phyloP scores from a whole-genome alignment of 2,329 filamentous ascomycete species.

The Tolypocladium tropicale region DNA sequence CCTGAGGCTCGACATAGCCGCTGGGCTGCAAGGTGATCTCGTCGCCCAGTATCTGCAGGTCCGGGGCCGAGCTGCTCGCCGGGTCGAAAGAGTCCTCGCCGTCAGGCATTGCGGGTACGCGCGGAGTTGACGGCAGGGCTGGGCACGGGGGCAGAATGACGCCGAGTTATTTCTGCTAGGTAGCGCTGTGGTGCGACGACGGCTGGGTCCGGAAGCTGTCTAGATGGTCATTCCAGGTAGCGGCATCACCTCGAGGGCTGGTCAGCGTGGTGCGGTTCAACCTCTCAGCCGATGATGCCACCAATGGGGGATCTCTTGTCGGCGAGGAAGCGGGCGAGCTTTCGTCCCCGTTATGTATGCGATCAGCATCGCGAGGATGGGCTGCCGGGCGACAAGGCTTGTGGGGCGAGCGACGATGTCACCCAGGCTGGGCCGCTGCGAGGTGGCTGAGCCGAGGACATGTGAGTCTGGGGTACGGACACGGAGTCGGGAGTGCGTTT shows the following conservation, averaged over 20 bases:
- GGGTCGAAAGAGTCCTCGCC: conserved; percentile 18
- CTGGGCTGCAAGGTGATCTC: conserved; percentile 65
- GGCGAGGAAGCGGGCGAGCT: not conserved
- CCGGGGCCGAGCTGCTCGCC: conserved; percentile 46
- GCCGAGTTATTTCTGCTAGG: not conserved
- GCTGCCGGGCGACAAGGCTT: not conserved
- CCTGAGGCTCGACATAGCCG: conserved; percentile 48
- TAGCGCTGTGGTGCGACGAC: not conserved
- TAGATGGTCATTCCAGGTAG: not conserved
- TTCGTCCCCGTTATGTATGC: not conserved
- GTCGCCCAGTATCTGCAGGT: conserved; percentile 66
- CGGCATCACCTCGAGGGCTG: not conserved
- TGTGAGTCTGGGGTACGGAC: not conserved
- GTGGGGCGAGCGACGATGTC: not conserved
- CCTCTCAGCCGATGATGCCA: not conserved
- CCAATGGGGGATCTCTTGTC: not conserved
- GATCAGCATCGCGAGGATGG: not conserved
- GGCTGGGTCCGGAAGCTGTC: not conserved
- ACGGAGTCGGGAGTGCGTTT: too few relatives aligned
- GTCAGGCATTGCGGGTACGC: conserved; percentile 16
- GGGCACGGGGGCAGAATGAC: not conserved
- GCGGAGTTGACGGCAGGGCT: not conserved
- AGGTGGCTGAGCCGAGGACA: not conserved
- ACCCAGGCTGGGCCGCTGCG: not conserved
- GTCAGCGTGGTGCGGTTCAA: not conserved